Percentiles rank a stretch among this genome's conserved stretches.
phyloP scores from a whole-genome alignment of 2,329 filamentous ascomycete species.

The Aspergillus caelatus region DNA sequence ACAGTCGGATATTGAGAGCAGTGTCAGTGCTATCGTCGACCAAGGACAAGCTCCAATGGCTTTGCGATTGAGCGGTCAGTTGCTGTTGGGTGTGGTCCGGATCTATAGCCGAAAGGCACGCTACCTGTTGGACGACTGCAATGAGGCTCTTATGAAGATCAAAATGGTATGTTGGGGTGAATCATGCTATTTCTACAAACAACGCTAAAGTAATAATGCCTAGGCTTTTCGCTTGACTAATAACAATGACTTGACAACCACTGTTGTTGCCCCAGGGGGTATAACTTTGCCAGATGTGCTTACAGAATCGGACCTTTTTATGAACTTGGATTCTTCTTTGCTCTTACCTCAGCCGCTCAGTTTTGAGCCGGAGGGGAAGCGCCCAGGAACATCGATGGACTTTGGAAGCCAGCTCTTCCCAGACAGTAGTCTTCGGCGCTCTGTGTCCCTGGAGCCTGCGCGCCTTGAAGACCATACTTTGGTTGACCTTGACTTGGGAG shows the following conservation, averaged over 20 bases:
- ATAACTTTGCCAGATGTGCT: constrained; percentile 89
- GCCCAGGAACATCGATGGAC: constrained; percentile 46
- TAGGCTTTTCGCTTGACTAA: constrained; percentile 92
- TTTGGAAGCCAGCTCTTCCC: constrained; percentile 80
- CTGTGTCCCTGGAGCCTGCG: constrained; percentile 53
- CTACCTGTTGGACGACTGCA: constrained; percentile 95
- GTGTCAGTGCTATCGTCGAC: constrained; percentile 92
- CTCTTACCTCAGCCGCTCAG: constrained; percentile 73
- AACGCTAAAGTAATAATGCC: constrained; percentile 34
- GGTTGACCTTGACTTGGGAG: constrained; percentile 71
- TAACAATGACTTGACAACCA: constrained; percentile 91
- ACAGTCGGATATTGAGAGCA: constrained; percentile 91
- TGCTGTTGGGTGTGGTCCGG: constrained; percentile 91
- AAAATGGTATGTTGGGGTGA: constrained; percentile 73
- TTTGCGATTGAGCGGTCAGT: constrained; percentile 86
- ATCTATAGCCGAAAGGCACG: constrained; percentile 98
- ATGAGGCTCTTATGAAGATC: constrained; percentile 95
- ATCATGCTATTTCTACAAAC: background rate
- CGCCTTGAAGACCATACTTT: constrained; percentile 69
- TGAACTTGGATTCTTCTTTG: constrained; percentile 80
- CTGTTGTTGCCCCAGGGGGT: constrained; percentile 77
- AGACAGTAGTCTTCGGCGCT: constrained; percentile 57
- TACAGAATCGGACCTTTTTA: constrained; percentile 88
- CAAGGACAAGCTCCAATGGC: constrained; percentile 94
- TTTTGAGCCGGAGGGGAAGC: constrained; percentile 40